Conservation (phyloP, 2,329 filamentous ascomycete species). For the Passalora sequoiae region DNA sequence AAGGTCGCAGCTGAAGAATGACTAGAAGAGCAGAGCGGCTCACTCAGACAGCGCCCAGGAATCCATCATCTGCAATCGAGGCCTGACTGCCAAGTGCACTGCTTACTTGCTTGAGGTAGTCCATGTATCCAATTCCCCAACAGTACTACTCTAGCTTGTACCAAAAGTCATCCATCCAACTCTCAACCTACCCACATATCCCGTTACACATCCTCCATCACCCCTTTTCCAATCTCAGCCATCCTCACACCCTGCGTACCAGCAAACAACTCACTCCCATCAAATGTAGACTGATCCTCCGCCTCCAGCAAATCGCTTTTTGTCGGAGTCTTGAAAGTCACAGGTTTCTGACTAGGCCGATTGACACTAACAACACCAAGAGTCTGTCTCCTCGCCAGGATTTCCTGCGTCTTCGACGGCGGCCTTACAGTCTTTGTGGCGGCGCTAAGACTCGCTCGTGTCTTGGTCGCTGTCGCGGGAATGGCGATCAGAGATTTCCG, state of each 20-base stretch:
- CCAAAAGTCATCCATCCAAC: too few relatives aligned
- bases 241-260: slow-evolving; percentile 30
- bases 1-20: too few relatives aligned
- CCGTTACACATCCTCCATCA: not conserved
- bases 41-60: too few relatives aligned
- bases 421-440: slow-evolving; percentile 9
- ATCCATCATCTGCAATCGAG: too few relatives aligned
- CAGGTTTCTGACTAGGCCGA: slow-evolving; percentile 18
- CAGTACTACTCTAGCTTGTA: too few relatives aligned
- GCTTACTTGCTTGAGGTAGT: too few relatives aligned
- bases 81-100: too few relatives aligned
- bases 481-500: slow-evolving; percentile 13
- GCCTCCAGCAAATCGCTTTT: slow-evolving; percentile 17
- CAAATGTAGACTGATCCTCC: slow-evolving; percentile 34
- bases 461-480: slow-evolving; percentile 22
- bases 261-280: slow-evolving; percentile 37
- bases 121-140: too few relatives aligned
- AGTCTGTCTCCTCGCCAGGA: slow-evolving; percentile 22
- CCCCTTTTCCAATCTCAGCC: slow-evolving; percentile 3
- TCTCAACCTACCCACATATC: too few relatives aligned
- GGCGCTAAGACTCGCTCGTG: slow-evolving; percentile 21
- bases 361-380: slow-evolving; percentile 27
- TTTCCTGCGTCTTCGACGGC: slow-evolving; percentile 1
- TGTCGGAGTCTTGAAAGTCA: slow-evolving; percentile 21
- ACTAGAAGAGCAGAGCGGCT: too few relatives aligned